Conservation (phyloP, 495 filamentous ascomycete genomes). For the Mycothermus thermophilus region DNA sequence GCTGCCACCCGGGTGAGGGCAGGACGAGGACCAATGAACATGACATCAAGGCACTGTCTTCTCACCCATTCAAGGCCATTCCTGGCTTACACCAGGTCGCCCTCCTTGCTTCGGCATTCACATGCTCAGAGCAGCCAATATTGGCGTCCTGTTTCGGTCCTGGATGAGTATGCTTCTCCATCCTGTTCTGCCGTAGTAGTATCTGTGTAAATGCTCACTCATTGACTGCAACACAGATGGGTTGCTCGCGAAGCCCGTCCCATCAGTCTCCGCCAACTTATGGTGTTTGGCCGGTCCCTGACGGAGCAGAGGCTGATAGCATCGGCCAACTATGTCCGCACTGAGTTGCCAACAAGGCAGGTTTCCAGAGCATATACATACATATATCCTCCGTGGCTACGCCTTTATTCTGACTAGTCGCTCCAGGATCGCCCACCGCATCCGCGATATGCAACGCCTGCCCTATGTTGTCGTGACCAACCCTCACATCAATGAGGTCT, state of each 20-base stretch:
- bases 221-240: constrained; percentile 52
- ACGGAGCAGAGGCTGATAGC: constrained; percentile 80
- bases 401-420: no score
- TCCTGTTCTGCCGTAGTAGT: background rate
- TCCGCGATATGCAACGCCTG: constrained; percentile 93
- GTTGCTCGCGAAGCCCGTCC: constrained; percentile 71
- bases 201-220: constrained; percentile 12
- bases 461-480: constrained; percentile 97
- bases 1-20: constrained; percentile 25
- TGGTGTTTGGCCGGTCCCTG: constrained; percentile 80
- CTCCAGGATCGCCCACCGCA: constrained; percentile 71
- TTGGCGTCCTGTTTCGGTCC: constrained; percentile 68
- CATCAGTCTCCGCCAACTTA: constrained; percentile 81
- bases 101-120: constrained; percentile 1
- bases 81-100: background rate
- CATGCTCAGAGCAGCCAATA: constrained; percentile 34
- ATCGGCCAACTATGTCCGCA: constrained; percentile 94
- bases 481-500: constrained; percentile 80
- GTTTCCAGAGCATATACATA: no score
- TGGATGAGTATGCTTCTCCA: constrained; percentile 60
- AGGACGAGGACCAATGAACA: constrained; percentile 9
- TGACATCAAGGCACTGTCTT: no score
- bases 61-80: no score
- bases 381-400: no score
- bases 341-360: constrained; percentile 81